Conservation (phyloP, 73 alveolate genomes). For the Paramecium biaurelia region DNA sequence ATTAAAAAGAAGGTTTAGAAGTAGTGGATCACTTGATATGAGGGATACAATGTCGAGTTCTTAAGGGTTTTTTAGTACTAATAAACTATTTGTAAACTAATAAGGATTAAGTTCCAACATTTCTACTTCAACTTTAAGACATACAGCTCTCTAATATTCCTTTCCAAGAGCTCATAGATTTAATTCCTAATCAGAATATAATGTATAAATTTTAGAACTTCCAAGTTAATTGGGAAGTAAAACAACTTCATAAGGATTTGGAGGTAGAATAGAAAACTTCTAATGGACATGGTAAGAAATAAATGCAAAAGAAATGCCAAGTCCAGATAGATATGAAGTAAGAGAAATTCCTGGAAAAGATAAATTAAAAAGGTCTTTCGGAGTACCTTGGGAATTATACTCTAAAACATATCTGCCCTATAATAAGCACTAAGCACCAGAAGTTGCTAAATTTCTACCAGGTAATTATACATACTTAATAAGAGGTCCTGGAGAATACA, state of each 20-base stretch:
- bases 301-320: constrained; percentile 43
- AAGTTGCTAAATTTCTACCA: constrained; percentile 18
- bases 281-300: constrained; percentile 14
- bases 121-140: constrained; percentile 16
- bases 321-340: constrained; percentile 47
- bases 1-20: neutral
- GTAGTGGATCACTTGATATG: constrained; percentile 5
- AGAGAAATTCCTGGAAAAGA: constrained; percentile 33
- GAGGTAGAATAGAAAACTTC: constrained; percentile 23
- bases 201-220: neutral
- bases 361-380: constrained; percentile 22
- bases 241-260: constrained; percentile 28
- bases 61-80: constrained; percentile 34
- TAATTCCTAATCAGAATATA: neutral
- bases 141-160: constrained; percentile 32
- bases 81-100: constrained; percentile 13
- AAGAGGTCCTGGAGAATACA: constrained; percentile 49
- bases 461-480: neutral
- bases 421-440: constrained; percentile 16
- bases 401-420: constrained; percentile 28
- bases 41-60: constrained; percentile 41
- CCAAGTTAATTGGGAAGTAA: constrained; percentile 19
- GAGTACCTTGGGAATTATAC: constrained; percentile 1
- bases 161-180: constrained; percentile 48
- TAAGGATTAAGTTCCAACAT: constrained; percentile 44